Conservation (phyloP, 192 early-diverging fungal genomes). For the Coemansia guatemalensis region DNA sequence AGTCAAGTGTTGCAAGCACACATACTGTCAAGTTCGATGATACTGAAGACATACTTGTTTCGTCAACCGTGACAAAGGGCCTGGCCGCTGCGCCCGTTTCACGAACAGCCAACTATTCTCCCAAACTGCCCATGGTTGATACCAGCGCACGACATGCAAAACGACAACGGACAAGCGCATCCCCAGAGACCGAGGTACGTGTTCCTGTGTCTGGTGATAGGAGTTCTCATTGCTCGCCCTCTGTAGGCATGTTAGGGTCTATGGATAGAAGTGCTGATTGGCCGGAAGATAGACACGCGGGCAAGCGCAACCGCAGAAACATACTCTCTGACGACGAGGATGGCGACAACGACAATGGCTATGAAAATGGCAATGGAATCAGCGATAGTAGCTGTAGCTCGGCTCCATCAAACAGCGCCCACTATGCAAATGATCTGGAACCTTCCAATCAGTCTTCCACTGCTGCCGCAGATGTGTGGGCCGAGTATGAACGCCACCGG, state of each 20-base stretch:
- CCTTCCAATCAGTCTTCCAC: background rate
- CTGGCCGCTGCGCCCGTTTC: too few relatives aligned
- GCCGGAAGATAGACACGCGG: background rate
- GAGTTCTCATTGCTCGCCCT: background rate
- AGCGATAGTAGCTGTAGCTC: background rate
- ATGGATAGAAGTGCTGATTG: background rate
- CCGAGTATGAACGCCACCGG: constrained; percentile 21
- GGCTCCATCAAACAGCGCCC: background rate
- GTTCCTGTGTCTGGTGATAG: background rate
- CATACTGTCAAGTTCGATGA: background rate
- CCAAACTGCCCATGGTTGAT: too few relatives aligned
- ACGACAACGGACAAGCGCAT: too few relatives aligned
- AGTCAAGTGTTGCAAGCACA: background rate
- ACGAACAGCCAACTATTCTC: too few relatives aligned
- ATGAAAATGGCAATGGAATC: background rate
- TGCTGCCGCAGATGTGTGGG: background rate
- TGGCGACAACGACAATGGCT: background rate
- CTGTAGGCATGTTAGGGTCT: background rate
- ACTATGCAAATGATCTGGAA: background rate
- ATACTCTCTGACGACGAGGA: background rate
- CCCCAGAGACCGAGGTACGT: too few relatives aligned
- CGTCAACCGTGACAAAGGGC: too few relatives aligned
- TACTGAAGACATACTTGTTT: background rate
- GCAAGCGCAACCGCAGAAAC: background rate
- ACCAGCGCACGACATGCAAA: too few relatives aligned